phyloP scores from a whole-genome alignment of 2,329 filamentous ascomycete genomes.

The Lasiodiplodia sp. region DNA sequence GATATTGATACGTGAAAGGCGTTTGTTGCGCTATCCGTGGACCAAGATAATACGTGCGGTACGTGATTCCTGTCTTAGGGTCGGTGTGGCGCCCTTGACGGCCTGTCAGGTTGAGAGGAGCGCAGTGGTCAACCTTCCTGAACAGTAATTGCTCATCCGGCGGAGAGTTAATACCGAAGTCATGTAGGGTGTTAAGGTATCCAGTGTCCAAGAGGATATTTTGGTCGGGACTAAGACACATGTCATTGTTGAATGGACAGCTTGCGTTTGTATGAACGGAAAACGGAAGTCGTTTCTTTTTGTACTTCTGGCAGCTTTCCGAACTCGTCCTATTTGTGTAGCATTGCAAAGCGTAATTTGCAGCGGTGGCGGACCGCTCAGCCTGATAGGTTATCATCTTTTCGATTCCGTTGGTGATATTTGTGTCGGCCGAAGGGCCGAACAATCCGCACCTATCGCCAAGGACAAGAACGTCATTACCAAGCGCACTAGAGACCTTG shows the following conservation, averaged over 20 bases:
- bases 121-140: not conserved
- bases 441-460: constrained; percentile 16
- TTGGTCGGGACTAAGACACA: constrained; percentile 25
- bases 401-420: not conserved
- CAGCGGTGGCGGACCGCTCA: not conserved
- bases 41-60: not conserved
- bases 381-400: not conserved
- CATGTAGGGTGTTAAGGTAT: constrained; percentile 33
- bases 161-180: constrained; percentile 37
- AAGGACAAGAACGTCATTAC: constrained; percentile 25
- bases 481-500: constrained; percentile 14
- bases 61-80: not conserved
- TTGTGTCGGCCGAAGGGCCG: not conserved
- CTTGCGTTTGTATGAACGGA: constrained; percentile 23
- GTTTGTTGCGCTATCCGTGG: too few relatives aligned
- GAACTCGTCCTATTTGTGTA: not conserved
- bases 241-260: constrained; percentile 32
- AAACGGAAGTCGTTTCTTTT: constrained; percentile 26
- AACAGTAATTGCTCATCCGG: constrained; percentile 29
- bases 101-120: not conserved
- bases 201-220: constrained; percentile 37
- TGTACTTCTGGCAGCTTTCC: constrained; percentile 26
- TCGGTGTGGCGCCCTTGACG: not conserved
- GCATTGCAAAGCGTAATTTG: constrained; percentile 17
- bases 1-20: not conserved